Evolutionary conservation across 768 basidiomycete genomes (phyloP).

Genomic region (Leccinum boreale): DNA sequence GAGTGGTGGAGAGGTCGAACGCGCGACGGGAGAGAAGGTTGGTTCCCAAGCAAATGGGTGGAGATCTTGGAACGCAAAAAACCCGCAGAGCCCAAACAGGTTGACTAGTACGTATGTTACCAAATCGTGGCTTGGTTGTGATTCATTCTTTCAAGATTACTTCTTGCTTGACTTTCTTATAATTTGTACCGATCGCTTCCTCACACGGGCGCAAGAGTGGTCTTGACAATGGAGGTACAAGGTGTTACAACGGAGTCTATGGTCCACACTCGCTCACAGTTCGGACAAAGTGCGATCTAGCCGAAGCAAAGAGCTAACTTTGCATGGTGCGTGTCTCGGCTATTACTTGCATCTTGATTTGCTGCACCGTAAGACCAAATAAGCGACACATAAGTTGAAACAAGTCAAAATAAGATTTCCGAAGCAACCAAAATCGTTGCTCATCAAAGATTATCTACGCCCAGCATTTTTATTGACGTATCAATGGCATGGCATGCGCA

Average conservation of each 20-base stretch:
- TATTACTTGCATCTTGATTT: too few relatives aligned
- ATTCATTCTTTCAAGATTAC: not conserved
- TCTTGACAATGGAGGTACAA: not conserved
- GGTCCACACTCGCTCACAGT: not conserved
- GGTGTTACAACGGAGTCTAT: not conserved
- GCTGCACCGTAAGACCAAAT: not conserved
- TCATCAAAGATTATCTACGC: not conserved
- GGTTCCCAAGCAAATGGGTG: constrained; percentile 93
- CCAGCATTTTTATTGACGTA: not conserved
- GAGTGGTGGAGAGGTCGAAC: constrained; percentile 98
- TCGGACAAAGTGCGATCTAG: not conserved
- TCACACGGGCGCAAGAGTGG: not conserved
- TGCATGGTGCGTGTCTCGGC: too few relatives aligned
- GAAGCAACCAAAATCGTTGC: too few relatives aligned
- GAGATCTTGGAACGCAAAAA: constrained; percentile 58
- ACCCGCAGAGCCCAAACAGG: constrained; percentile 36
- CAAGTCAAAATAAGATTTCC: not conserved
- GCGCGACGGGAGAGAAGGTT: constrained; percentile 87
- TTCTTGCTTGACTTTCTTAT: not conserved
- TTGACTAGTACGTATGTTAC: constrained; percentile 28
- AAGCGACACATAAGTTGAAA: not conserved
- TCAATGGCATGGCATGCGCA: not conserved
- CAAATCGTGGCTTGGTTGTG: not conserved
- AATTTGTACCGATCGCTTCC: not conserved
- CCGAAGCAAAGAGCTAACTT: not conserved